A percentile compares a stretch with the other conserved stretches of the same genome.
These are phyloP conservation scores for Coemansia sp. DNA, from an alignment of 371 early-diverging fungal genomes.

Conservation along the genomic window DNA sequence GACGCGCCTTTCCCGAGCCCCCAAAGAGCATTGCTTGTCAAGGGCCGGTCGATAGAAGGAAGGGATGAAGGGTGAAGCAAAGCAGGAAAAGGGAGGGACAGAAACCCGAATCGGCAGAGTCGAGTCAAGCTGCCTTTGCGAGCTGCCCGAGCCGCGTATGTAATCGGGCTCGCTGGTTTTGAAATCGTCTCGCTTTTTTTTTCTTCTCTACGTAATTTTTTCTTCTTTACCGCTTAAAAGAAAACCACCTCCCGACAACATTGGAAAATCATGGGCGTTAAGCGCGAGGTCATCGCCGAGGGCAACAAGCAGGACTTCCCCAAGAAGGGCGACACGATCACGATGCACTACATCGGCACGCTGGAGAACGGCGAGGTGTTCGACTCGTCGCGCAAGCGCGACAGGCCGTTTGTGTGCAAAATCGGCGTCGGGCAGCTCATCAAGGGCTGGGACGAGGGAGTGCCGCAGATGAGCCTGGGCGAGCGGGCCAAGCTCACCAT, in stretches of 20 bases:
- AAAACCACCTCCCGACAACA: too few species aligned
- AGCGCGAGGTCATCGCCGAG: conserved; percentile 51
- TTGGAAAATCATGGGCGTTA: conserved; percentile 43
- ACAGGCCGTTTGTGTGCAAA: conserved; percentile 68
- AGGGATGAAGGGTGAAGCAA: too few species aligned
- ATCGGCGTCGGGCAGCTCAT: conserved; percentile 96
- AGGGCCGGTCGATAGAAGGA: too few species aligned
- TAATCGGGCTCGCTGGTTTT: background rate
- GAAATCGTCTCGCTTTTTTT: background rate
- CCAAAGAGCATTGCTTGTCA: too few species aligned
- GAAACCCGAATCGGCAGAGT: background rate
- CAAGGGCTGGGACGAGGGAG: conserved; percentile 84
- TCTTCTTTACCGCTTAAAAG: background rate
- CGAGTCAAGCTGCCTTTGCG: background rate
- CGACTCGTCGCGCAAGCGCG: conserved; percentile 84
- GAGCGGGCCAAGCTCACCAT: conserved; percentile 69
- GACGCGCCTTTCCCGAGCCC: background rate
- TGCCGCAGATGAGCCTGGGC: conserved; percentile 82
- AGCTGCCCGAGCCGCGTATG: background rate
- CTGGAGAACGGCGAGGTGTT: conserved; percentile 75
- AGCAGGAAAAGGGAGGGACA: background rate
- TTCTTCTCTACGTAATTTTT: background rate
- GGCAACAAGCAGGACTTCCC: conserved; percentile 87
- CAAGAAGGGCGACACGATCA: conserved; percentile 70
- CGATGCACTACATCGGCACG: conserved; percentile 74